Base-by-base conservation (phyloP, 2,329 filamentous ascomycete genomes). In the Dactylonectria estremocensis region DNA sequence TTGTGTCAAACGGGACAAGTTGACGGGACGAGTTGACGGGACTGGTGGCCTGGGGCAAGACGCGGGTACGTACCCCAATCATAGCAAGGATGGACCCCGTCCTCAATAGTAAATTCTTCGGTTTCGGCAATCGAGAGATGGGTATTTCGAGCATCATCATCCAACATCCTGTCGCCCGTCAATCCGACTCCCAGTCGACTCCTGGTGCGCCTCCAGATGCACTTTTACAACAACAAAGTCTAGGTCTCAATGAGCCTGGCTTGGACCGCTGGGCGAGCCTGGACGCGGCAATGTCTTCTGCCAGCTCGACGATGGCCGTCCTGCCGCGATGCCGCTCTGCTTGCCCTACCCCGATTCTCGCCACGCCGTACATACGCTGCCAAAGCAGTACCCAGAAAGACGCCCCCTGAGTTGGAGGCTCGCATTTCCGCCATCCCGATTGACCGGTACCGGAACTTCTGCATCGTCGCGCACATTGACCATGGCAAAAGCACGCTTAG, bases 391-490 rank as follows among this genome's bases (percentile, higher is more conserved):
- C 50, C 76, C 6, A 83, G 82, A 57, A 62, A 77, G 5, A 75
- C 77, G 9, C 74, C 80, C 4, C 67, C 77, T 6, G 75, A 82
- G 61, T 77, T 83, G 40, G 81, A 83, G 45, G 74, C 75, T 13
- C 87, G 90, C 71, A 95, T 95, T 67, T 85, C 90, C 16, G 90
- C 89, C 6, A 95, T 95, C 61, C 93, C 93, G 2, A 92, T 95
- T 76, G 90, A 92, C 64, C 89, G 93, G 20, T 95, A 90, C 74
- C 92, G 96, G 70, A 99, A 99, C 81, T 99, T 99, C 81, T 99
- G 96, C 82, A 98, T 99, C 77, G 95, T 99, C 58, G 96, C 96
- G 10, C 96, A 99, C 80, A 97, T 99, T 79, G 96, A 99, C 80
- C 96, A 99, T 90, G 96, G 96, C 77, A 99, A 99, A 83, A 97